These are phyloP conservation scores for Rhizopus delemar DNA, from an alignment of 371 early-diverging fungal species.

Conservation along the genomic window DNA sequence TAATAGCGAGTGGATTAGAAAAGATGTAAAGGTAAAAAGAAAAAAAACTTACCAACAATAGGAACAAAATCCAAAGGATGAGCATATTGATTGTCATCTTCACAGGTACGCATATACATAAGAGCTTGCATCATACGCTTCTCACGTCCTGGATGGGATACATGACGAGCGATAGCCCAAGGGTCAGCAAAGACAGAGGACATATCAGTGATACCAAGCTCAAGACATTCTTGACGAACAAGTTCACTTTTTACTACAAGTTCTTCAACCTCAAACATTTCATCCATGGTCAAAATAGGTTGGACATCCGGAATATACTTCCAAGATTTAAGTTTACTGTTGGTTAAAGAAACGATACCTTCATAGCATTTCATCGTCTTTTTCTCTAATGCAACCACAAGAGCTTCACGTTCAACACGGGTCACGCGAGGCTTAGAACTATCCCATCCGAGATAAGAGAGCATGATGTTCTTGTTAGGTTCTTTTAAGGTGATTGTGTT, in stretches of 20 bases:
- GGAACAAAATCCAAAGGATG: slow-evolving; percentile 59
- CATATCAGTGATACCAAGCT: slow-evolving; percentile 54
- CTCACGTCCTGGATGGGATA: slow-evolving; percentile 41
- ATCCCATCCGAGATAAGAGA: slow-evolving; percentile 53
- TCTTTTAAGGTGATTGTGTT: slow-evolving; percentile 57
- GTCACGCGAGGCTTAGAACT: slow-evolving; percentile 35
- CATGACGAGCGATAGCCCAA: slow-evolving; percentile 57
- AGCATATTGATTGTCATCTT: slow-evolving; percentile 57
- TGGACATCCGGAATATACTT: slow-evolving; percentile 49
- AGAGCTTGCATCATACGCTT: slow-evolving; percentile 54
- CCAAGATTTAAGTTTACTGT: slow-evolving; percentile 34
- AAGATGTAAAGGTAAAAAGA: slow-evolving; percentile 49
- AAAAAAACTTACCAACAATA: slow-evolving; percentile 49
- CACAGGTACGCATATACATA: slow-evolving; percentile 58
- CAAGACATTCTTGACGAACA: slow-evolving; percentile 47
- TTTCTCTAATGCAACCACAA: slow-evolving; percentile 44
- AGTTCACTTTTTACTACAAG: slow-evolving; percentile 40
- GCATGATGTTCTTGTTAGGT: slow-evolving; percentile 47
- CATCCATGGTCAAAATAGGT: slow-evolving; percentile 54
- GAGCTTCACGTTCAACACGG: slow-evolving; percentile 47
- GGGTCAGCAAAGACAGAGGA: slow-evolving; percentile 48
- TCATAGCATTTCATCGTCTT: slow-evolving; percentile 44
- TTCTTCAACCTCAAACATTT: slow-evolving; percentile 54
- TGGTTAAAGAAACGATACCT: slow-evolving; percentile 43
- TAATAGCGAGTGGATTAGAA: slow-evolving; percentile 53